Percentiles rank a stretch among this genome's conserved stretches.
These are phyloP conservation scores for Xylaria grammica DNA, from an alignment of 495 filamentous ascomycete genomes.

Conservation along the genomic window DNA sequence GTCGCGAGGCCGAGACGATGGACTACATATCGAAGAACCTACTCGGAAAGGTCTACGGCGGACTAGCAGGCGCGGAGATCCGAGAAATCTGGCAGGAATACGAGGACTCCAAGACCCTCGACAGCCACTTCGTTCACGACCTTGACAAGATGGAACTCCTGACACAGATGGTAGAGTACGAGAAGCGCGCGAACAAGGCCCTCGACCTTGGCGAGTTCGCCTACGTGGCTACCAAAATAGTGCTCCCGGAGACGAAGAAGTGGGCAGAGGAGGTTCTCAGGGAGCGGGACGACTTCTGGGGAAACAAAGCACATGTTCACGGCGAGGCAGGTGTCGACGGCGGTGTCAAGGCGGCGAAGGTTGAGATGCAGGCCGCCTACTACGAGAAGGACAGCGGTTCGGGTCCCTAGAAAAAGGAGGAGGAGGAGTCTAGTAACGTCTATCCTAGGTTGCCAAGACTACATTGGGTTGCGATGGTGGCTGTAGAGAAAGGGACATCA, in stretches of 20 bases:
- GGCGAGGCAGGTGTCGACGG: slow-evolving; percentile 48
- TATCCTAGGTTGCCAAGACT: too few relatives aligned
- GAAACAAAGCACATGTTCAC: slow-evolving; percentile 44
- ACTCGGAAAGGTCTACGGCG: slow-evolving; percentile 75
- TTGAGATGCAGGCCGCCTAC: slow-evolving; percentile 47
- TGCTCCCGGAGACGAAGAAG: slow-evolving; percentile 73
- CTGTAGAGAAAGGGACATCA: background rate
- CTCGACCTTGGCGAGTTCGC: slow-evolving; percentile 85
- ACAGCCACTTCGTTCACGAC: slow-evolving; percentile 91
- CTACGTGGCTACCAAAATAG: slow-evolving; percentile 73
- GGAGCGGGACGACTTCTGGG: slow-evolving; percentile 81
- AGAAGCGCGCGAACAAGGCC: slow-evolving; percentile 66
- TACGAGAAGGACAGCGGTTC: slow-evolving; percentile 38
- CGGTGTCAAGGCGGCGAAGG: slow-evolving; percentile 42
- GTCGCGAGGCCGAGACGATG: slow-evolving; percentile 87
- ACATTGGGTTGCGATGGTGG: too few relatives aligned
- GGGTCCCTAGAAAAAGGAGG: slow-evolving; percentile 9
- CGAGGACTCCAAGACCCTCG: slow-evolving; percentile 80
- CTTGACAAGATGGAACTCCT: slow-evolving; percentile 95
- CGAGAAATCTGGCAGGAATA: slow-evolving; percentile 89
- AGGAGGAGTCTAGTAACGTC: too few relatives aligned
- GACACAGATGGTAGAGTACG: slow-evolving; percentile 96
- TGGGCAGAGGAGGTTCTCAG: slow-evolving; percentile 78
- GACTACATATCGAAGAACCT: slow-evolving; percentile 77
- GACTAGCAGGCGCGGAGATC: slow-evolving; percentile 68